These are phyloP conservation scores for Dactylis glomerata DNA, from an alignment of 176 grass and related monocot genomes.

Conservation along the genomic window DNA sequence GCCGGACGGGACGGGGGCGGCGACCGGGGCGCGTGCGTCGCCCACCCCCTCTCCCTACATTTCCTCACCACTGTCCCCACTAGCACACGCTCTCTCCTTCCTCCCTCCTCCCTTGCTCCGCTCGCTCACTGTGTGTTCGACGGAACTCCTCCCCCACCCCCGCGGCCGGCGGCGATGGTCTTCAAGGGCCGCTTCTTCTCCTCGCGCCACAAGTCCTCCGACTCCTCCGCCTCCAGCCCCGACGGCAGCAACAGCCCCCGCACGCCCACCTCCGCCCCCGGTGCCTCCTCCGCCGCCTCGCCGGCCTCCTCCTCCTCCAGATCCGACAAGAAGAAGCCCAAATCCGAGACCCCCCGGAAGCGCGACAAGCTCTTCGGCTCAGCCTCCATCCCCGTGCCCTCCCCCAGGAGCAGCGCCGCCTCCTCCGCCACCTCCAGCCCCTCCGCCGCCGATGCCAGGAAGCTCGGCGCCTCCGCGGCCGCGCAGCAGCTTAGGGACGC, in stretches of 20 bases:
- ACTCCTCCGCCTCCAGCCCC: conserved; percentile 72
- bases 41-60: neutral
- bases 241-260: conserved; percentile 94
- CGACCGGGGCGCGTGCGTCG: neutral
- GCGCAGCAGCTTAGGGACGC: conserved; percentile 38
- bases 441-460: conserved; percentile 39
- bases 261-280: conserved; percentile 56
- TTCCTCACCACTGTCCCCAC: conserved; percentile 22
- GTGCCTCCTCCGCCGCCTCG: conserved; percentile 20
- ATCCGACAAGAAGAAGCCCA: conserved; percentile 93
- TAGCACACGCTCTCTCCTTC: conserved; percentile 7
- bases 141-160: conserved; percentile 15
- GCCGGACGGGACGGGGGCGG: neutral
- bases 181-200: conserved; percentile 99
- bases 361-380: conserved; percentile 52
- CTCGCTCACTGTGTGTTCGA: conserved; percentile 33
- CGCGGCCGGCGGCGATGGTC: conserved; percentile 50
- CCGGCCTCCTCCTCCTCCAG: conserved; percentile 53
- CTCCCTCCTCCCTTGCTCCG: neutral
- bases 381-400: conserved; percentile 9
- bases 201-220: conserved; percentile 68
- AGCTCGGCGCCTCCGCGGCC: conserved; percentile 1
- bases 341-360: conserved; percentile 64
- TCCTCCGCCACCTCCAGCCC: conserved; percentile 38
- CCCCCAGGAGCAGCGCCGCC: conserved; percentile 35